Evolutionary conservation across 192 early-diverging fungal species (phyloP), one percentile per base, ranked within the genome.

Genomic region (Coemansia reversa): DNA sequence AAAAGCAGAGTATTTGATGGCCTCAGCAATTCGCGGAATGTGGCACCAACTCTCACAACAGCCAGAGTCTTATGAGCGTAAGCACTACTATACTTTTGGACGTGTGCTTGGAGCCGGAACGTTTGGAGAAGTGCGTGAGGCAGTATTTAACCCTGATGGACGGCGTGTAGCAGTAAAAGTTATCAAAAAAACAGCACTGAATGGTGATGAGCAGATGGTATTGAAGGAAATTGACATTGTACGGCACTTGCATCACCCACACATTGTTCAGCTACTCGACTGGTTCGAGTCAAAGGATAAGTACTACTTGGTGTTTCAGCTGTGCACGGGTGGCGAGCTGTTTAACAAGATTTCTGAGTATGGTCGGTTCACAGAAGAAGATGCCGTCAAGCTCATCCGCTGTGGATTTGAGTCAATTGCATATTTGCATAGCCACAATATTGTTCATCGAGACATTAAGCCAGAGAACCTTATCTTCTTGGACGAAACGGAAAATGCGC

Each of bases 181-280:
- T 50, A 97, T 98, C 75, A 87, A 86, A 71, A 96, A 97, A 73
- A 85, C 86, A 60, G 84, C 89, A 4, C 88, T 95, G 61, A 86
- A 71, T 29, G 89, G 88, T 45, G 88, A 94, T 60, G 92, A 90
- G 63, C 84, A 89, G 39, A 91, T 98, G 91, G 94, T 98, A 12
- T 67, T 89, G 49, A 91, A 92, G 72, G 96, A 98, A 76, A 94
- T 98, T 73, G 84, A 92, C 33, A 89, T 96, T 27, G 83, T 98
- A 70, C 84, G 88, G 55, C 85, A 83, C 55, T 72, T 98, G 42
- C 84, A 90, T 63, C 94, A 96, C 84, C 89, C 88, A 24, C 90
- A 96, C 85, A 90, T 98, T 49, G 92, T 95, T 58, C 87, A 91
- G 39, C 84, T 93, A 23, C 75, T 87, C 45, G 87, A 86, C 58